Evolutionary conservation across 177 flowering plant species (phyloP).

Genomic region (Vitis hybrid): DNA sequence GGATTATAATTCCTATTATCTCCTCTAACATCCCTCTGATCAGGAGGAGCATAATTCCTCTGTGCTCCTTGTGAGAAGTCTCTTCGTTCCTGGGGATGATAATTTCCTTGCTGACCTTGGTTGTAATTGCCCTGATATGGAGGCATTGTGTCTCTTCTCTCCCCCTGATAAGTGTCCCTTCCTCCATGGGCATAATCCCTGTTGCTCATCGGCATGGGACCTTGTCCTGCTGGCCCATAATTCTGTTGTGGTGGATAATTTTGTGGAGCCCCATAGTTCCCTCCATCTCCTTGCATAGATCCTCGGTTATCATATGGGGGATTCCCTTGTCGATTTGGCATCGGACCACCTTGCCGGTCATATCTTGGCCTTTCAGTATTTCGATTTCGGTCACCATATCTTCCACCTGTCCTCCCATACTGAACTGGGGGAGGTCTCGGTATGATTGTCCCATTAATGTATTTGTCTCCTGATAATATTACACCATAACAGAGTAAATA

Average conservation of each 20-base stretch:
- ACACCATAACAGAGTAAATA: neutral
- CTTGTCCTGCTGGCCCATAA: constrained; percentile 38
- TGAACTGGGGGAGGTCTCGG: constrained; percentile 83
- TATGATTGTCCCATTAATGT: constrained; percentile 77
- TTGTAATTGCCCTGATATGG: constrained; percentile 17
- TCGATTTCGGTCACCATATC: constrained; percentile 38
- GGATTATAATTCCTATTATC: constrained; percentile 24
- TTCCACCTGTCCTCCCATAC: constrained; percentile 39
- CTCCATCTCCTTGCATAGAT: neutral
- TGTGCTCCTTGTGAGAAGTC: constrained; percentile 29
- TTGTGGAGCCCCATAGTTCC: constrained; percentile 13
- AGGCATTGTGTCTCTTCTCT: constrained; percentile 31
- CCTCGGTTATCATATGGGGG: constrained; percentile 19
- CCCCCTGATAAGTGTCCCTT: constrained; percentile 18
- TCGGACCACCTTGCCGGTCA: constrained; percentile 43
- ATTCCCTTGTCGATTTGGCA: constrained; percentile 33
- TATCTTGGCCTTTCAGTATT: constrained; percentile 37
- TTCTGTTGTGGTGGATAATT: constrained; percentile 35
- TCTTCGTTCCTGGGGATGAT: constrained; percentile 14
- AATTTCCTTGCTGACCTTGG: constrained; percentile 18
- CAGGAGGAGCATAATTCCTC: constrained; percentile 34
- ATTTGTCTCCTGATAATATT: constrained; percentile 75
- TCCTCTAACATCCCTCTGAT: constrained; percentile 28
- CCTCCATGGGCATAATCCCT: constrained; percentile 25
- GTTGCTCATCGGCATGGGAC: constrained; percentile 22